Conservation (phyloP, 345 rosid species). For the Clarkia xantiana region DNA sequence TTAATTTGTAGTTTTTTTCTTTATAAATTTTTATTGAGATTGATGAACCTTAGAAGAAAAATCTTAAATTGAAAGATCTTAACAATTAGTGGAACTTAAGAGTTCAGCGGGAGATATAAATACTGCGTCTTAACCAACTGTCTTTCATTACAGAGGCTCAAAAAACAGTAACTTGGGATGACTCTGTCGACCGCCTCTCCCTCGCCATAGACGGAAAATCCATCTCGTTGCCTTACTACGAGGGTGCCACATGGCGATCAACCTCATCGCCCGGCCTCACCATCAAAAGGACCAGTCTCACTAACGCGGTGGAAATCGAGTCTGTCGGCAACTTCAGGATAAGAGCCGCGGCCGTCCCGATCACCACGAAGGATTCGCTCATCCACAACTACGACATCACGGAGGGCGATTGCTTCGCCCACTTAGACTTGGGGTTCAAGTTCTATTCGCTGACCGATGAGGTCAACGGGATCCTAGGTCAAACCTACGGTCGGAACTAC, state of each 20-base stretch:
- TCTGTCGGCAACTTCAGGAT: conserved; percentile 13
- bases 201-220: conserved; percentile 12
- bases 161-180: conserved; percentile 21
- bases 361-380: conserved; percentile 13
- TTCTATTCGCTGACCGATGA: conserved; percentile 30
- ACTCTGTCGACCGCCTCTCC: conserved; percentile 12
- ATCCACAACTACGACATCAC: conserved; percentile 16
- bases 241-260: conserved; percentile 10
- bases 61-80: no score
- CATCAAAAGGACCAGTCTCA: conserved; percentile 8
- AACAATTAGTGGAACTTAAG: no score
- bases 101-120: no score
- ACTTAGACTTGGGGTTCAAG: conserved; percentile 51
- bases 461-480: conserved; percentile 48
- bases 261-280: not conserved
- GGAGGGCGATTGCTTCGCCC: conserved; percentile 51
- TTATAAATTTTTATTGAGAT: no score
- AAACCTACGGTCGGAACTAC: conserved; percentile 37
- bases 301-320: conserved; percentile 9
- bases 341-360: conserved; percentile 14
- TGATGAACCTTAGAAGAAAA: no score
- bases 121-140: no score
- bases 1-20: no score
- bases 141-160: conserved; percentile 3
- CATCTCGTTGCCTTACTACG: conserved; percentile 9